Evolutionary conservation across 2,329 filamentous ascomycete genomes (phyloP), one percentile per base, ranked within the genome.

Genomic region (Onygena corvina): DNA sequence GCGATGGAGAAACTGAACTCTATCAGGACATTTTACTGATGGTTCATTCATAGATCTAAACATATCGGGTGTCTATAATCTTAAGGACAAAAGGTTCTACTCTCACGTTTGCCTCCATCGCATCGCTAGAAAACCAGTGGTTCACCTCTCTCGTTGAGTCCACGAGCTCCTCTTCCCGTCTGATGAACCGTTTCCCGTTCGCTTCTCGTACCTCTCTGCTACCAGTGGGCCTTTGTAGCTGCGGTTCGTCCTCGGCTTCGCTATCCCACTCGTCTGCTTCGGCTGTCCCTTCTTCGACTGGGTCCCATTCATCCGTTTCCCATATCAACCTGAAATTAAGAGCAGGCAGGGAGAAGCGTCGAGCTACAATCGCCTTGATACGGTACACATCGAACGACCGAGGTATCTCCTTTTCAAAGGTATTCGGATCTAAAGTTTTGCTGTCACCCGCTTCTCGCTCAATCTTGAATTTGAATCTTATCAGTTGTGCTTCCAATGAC

Each of bases 241-340:
- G 66, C 27, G 70, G 67, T 35, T 71, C 67, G 1, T 67, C 69
- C 25, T 76, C 75, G 40, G 73, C 75, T 56, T 71, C 73, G 40
- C 71, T 71, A 38, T 71, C 72, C 48, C 69, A 68, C 14, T 62
- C 66, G 23, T 67, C 75, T 36, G 78, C 78, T 25, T 75, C 74
- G 3, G 77, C 74, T 53, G 80, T 74, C 56, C 79, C 77, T 53
- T 76, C 74, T 6, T 76, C 76, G 0, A 87, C 80, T 0, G 86
- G 86, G 64, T 94, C 87, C 79, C 84, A 86, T 64, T 95, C 89
- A 16, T 86, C 86, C 6, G 88, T 94, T 68, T 94, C 87, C 84
- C 86, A 94, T 0, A 92, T 69, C 45, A 96, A 64, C 34, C 73
- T 75, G 52, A 90, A 68, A 35, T 68, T 67, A 54, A 86, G 71